phyloP scores from a whole-genome alignment of 164 flowering plant genomes.

The Magnolia changhungtana region DNA sequence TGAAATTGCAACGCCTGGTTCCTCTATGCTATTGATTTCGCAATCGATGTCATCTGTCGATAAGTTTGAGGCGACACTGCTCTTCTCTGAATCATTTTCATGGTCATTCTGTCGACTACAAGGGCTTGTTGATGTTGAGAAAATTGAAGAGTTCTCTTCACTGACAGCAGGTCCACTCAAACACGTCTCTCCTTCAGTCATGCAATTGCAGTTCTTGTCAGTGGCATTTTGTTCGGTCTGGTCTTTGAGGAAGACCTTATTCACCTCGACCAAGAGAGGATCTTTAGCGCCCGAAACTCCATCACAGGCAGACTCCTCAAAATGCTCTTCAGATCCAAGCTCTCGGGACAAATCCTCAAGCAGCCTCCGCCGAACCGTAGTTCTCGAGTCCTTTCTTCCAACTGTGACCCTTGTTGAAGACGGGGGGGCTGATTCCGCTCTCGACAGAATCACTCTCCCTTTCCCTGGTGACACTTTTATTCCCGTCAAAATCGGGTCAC shows the following conservation, averaged over 20 bases:
- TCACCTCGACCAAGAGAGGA: conserved; percentile 20
- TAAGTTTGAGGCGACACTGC: conserved; percentile 62
- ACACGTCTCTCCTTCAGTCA: conserved; percentile 33
- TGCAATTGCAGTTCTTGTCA: conserved; percentile 17
- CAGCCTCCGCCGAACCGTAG: conserved; percentile 66
- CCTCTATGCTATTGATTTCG: conserved; percentile 22
- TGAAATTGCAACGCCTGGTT: conserved; percentile 7
- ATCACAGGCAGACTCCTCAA: conserved; percentile 20
- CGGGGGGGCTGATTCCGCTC: conserved; percentile 62
- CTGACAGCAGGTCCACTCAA: conserved; percentile 37
- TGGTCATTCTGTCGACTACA: conserved; percentile 38
- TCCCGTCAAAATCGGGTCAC: conserved; percentile 29
- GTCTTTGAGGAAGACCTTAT: conserved; percentile 3
- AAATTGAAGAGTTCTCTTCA: conserved; percentile 58
- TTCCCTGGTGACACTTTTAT: conserved; percentile 55
- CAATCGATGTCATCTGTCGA: conserved; percentile 47
- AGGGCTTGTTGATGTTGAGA: conserved; percentile 58
- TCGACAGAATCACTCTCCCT: conserved; percentile 40
- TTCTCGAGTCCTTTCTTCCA: conserved; percentile 26
- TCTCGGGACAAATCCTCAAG: conserved; percentile 50
- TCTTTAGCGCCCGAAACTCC: conserved; percentile 24
- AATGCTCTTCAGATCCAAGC: conserved; percentile 35
- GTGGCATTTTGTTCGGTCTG: conserved; percentile 17
- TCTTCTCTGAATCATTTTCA: conserved; percentile 57
- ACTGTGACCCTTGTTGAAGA: conserved; percentile 25